Percentiles rank a stretch among this genome's conserved stretches.
These are phyloP conservation scores for Clonostachys sp. DNA, from an alignment of 2,329 filamentous ascomycete species.

Conservation along the genomic window DNA sequence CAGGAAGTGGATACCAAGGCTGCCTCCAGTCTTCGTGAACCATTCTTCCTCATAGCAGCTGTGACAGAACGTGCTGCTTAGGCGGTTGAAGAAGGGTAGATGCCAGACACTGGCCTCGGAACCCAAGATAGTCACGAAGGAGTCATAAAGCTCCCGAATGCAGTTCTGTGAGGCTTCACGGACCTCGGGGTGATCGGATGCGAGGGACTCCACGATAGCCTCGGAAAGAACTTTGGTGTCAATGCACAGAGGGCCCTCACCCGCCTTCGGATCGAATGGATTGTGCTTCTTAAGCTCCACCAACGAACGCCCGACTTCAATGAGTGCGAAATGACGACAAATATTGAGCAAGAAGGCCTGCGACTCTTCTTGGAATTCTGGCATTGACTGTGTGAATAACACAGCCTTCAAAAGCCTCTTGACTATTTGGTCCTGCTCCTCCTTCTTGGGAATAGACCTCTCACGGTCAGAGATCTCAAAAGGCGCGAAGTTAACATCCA, in stretches of 20 bases:
- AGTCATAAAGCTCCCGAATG: constrained; percentile 73
- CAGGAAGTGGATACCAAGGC: constrained; percentile 82
- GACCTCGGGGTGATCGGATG: constrained; percentile 76
- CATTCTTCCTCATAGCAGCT: constrained; percentile 97
- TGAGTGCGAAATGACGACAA: constrained; percentile 82
- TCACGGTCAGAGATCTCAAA: constrained; percentile 75
- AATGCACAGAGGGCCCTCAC: constrained; percentile 82
- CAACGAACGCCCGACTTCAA: constrained; percentile 85
- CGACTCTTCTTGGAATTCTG: constrained; percentile 74
- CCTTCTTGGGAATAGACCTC: constrained; percentile 81
- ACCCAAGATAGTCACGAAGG: constrained; percentile 75
- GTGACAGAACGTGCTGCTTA: constrained; percentile 84
- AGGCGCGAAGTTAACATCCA: constrained; percentile 63
- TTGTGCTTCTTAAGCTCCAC: constrained; percentile 74
- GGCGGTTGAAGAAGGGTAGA: constrained; percentile 78
- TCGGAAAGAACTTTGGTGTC: constrained; percentile 86
- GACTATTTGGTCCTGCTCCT: constrained; percentile 74
- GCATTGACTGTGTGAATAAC: constrained; percentile 78
- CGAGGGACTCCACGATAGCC: constrained; percentile 83
- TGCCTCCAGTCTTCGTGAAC: constrained; percentile 95
- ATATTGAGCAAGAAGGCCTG: constrained; percentile 72
- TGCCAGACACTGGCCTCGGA: constrained; percentile 65
- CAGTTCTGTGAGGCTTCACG: constrained; percentile 78
- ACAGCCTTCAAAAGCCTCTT: constrained; percentile 86
- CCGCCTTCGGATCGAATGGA: constrained; percentile 78